Evolutionary conservation across 768 basidiomycete genomes (phyloP).

Genomic region (Agaricus subrufescens): DNA sequence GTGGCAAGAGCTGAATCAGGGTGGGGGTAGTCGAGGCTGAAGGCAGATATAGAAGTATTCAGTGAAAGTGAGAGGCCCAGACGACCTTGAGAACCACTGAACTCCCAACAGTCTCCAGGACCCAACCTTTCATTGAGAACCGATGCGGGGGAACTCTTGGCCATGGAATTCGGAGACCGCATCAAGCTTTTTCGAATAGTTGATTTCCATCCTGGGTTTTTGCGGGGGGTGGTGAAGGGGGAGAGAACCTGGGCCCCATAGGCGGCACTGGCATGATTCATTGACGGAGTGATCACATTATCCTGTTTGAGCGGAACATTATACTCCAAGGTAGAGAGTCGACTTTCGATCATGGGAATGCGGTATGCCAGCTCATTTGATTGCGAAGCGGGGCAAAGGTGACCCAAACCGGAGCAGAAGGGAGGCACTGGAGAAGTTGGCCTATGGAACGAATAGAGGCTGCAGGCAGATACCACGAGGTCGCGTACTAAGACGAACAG

Average conservation of each 20-base stretch:
- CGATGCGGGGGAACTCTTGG: neutral
- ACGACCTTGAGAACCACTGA: neutral
- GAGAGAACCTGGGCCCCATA: neutral
- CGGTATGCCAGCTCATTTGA: neutral
- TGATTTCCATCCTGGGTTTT: neutral
- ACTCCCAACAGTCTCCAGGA: neutral
- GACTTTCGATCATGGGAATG: neutral
- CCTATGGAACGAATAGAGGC: neutral
- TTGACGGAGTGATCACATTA: neutral
- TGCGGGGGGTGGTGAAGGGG: neutral
- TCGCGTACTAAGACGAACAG: neutral
- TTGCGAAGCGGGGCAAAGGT: neutral
- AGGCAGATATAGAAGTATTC: neutral
- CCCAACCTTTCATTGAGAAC: neutral
- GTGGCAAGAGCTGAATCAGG: neutral
- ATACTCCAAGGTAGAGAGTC: neutral
- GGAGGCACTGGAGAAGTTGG: neutral
- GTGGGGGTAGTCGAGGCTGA: neutral
- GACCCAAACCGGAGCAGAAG: neutral
- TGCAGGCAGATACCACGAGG: neutral
- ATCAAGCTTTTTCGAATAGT: neutral
- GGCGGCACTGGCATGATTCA: neutral
- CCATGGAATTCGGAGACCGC: neutral
- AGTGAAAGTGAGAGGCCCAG: neutral
- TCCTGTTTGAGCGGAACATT: neutral